A percentile compares a stretch with the other conserved stretches of the same genome.
Conservation (phyloP, 208 protist species). For the Giardia duodenalis region DNA sequence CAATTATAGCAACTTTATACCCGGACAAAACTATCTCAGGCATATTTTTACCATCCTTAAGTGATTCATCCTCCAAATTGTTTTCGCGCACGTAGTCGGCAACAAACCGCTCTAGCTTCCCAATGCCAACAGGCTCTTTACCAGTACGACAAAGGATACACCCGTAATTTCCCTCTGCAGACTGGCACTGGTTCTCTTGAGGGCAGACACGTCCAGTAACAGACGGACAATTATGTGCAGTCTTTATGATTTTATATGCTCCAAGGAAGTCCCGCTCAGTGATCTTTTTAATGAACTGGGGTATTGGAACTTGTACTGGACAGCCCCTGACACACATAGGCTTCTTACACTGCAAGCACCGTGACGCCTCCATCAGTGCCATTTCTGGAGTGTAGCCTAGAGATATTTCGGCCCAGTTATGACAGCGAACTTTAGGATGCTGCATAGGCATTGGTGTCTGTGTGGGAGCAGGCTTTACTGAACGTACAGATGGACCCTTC, state of each 20-base stretch:
- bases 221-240: neutral
- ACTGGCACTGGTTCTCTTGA: slow-evolving; percentile 31
- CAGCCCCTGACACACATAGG: slow-evolving; percentile 27
- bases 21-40: neutral
- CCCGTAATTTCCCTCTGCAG: neutral
- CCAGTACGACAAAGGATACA: neutral
- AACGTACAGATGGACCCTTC: too few species aligned
- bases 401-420: slow-evolving; percentile 27
- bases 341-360: slow-evolving; percentile 26
- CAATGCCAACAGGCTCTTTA: slow-evolving; percentile 9
- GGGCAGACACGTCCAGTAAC: slow-evolving; percentile 32
- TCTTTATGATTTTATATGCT: slow-evolving; percentile 28
- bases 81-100: slow-evolving; percentile 31
- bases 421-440: neutral
- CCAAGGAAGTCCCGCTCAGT: slow-evolving; percentile 26
- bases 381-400: slow-evolving; percentile 31
- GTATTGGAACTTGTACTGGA: slow-evolving; percentile 26
- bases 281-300: slow-evolving; percentile 26
- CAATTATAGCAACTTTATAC: slow-evolving; percentile 33
- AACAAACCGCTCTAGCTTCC: slow-evolving; percentile 27
- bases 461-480: neutral
- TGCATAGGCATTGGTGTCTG: slow-evolving; percentile 24
- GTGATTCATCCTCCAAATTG: slow-evolving; percentile 13
- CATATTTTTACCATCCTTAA: neutral
- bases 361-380: neutral